These are phyloP conservation scores for Harrya chromipes DNA, from an alignment of 768 basidiomycete species.

Conservation along the genomic window DNA sequence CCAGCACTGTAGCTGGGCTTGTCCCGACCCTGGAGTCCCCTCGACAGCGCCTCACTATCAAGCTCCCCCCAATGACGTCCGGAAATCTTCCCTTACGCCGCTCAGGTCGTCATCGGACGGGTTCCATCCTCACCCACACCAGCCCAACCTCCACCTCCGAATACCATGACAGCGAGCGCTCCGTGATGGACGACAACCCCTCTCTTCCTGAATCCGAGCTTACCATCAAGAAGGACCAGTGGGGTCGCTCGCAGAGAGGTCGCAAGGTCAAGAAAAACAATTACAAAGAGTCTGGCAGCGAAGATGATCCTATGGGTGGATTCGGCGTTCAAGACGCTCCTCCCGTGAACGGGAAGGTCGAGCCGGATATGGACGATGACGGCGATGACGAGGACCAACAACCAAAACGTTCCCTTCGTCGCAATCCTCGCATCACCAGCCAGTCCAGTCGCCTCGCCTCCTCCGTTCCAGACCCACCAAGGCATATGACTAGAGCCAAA, in stretches of 20 bases:
- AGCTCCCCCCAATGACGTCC: constrained; percentile 21
- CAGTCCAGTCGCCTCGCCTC: constrained; percentile 15
- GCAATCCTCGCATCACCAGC: constrained; percentile 22
- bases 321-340: constrained; percentile 5
- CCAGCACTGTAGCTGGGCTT: constrained; percentile 15
- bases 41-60: constrained; percentile 20
- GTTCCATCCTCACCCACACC: constrained; percentile 21
- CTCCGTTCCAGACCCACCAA: not conserved
- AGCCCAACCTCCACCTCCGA: constrained; percentile 31
- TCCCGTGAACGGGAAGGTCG: constrained; percentile 20
- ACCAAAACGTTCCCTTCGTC: constrained; percentile 18
- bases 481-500: constrained; percentile 25
- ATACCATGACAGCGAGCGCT: constrained; percentile 34
- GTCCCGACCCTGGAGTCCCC: constrained; percentile 19
- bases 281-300: constrained; percentile 47
- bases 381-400: constrained; percentile 30
- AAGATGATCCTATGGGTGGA: constrained; percentile 35
- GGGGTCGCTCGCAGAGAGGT: constrained; percentile 36
- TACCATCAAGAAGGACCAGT: constrained; percentile 3
- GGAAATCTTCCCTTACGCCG: constrained; percentile 19
- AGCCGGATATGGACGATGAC: constrained; percentile 26
- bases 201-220: constrained; percentile 2
- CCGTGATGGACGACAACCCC: constrained; percentile 26
- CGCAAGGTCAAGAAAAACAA: constrained; percentile 37
- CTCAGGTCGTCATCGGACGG: constrained; percentile 22